Evolutionary conservation across 1,284 basidiomycete genomes (phyloP).

Genomic region (Apiotrichum siamense): DNA sequence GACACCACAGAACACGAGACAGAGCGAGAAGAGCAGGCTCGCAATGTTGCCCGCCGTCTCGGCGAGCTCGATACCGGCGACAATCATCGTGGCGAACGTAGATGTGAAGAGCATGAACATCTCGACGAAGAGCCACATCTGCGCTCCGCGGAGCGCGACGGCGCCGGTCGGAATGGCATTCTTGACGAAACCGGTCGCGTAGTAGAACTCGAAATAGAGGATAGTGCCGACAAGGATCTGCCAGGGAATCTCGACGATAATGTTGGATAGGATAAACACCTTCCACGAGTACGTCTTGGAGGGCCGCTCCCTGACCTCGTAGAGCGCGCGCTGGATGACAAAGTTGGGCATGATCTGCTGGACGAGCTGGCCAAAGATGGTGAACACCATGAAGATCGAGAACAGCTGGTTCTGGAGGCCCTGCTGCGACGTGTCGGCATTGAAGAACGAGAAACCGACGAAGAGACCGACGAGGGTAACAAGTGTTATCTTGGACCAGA

Average conservation of each 20-base stretch:
- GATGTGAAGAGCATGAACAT: constrained; percentile 47
- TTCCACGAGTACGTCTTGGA: constrained; percentile 80
- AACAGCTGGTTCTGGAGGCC: constrained; percentile 81
- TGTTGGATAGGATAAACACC: constrained; percentile 52
- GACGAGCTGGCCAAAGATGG: constrained; percentile 46
- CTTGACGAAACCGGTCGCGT: constrained; percentile 45
- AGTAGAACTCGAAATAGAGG: constrained; percentile 50
- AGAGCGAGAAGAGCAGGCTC: constrained; percentile 47
- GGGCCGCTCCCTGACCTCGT: constrained; percentile 66
- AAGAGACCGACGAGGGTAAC: constrained; percentile 47
- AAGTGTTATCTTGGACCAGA: constrained; percentile 63
- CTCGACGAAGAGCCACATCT: constrained; percentile 43
- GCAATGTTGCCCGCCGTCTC: constrained; percentile 49
- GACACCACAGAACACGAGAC: constrained; percentile 62
- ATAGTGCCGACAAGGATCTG: constrained; percentile 51
- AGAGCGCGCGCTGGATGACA: constrained; percentile 54
- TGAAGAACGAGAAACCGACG: constrained; percentile 58
- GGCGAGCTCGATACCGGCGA: constrained; percentile 42
- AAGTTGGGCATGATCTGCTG: constrained; percentile 50
- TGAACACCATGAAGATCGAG: constrained; percentile 49
- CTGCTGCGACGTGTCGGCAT: constrained; percentile 59
- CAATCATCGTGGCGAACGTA: constrained; percentile 45
- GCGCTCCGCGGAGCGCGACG: constrained; percentile 36
- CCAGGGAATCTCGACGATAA: constrained; percentile 47
- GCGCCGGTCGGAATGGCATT: constrained; percentile 42